Evolutionary conservation across 306 rosid genomes (phyloP).

Genomic region (Acacia crassicarpa): DNA sequence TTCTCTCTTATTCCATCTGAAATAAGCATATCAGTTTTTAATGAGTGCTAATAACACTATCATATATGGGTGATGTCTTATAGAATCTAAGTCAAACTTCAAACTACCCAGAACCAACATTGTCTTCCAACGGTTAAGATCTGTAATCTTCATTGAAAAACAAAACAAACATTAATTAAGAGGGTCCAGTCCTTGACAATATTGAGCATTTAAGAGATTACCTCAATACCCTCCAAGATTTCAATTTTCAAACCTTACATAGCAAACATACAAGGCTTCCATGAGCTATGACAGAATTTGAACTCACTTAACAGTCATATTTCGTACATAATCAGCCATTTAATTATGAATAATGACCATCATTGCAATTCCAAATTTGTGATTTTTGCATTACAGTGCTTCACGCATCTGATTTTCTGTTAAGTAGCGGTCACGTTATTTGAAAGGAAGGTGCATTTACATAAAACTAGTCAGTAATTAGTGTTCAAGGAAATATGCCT

Average conservation of each 20-base stretch:
- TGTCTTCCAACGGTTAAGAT: background rate
- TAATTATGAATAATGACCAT: constrained; percentile 7
- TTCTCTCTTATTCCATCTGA: background rate
- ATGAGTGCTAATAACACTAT: background rate
- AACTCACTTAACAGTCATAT: background rate
- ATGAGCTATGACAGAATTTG: constrained; percentile 8
- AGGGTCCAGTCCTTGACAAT: no score
- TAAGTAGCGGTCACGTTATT: background rate
- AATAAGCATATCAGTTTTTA: background rate
- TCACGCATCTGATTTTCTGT: background rate
- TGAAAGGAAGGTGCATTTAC: background rate
- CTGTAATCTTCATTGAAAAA: no score
- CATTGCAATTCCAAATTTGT: background rate
- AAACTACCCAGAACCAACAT: background rate
- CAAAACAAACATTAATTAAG: no score
- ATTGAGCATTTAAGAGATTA: no score
- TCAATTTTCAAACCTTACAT: constrained; percentile 12
- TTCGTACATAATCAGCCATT: background rate
- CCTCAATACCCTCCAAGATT: background rate
- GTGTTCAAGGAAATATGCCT: background rate
- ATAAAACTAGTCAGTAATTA: background rate
- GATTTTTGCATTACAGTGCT: background rate
- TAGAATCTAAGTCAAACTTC: background rate
- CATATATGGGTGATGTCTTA: background rate
- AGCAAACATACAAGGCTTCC: background rate